Evolutionary conservation across 2,329 filamentous ascomycete genomes (phyloP).

Genomic region (Helotiales sp.): DNA sequence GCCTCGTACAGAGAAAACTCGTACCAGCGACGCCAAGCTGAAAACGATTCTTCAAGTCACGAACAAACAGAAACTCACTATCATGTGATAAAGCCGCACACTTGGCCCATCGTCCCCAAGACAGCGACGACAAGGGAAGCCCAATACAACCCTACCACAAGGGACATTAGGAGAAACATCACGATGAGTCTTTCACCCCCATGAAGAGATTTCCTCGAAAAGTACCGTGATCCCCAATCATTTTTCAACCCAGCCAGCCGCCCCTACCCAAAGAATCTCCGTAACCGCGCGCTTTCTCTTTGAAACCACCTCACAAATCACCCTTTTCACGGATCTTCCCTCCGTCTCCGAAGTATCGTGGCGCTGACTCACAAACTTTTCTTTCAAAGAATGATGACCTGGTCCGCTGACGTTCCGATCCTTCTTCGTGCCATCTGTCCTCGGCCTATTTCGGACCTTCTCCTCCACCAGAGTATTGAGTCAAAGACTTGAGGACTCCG

Average conservation of each 20-base stretch:
- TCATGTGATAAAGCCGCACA: neutral
- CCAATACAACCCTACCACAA: neutral
- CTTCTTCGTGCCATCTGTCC: neutral
- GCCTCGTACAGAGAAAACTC: slow-evolving; percentile 1
- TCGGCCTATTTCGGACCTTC: neutral
- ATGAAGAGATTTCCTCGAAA: slow-evolving; percentile 1
- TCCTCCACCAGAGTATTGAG: neutral
- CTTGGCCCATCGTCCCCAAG: neutral
- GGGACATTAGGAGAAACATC: neutral
- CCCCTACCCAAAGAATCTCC: neutral
- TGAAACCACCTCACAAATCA: slow-evolving; percentile 1
- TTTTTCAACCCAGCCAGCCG: too few relatives aligned
- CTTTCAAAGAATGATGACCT: neutral
- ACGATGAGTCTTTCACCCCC: slow-evolving; percentile 4
- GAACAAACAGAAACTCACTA: neutral
- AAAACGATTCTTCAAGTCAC: neutral
- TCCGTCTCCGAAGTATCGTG: too few relatives aligned
- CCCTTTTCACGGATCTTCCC: neutral
- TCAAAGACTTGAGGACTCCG: too few relatives aligned
- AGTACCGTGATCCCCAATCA: slow-evolving; percentile 4
- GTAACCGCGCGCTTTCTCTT: slow-evolving; percentile 15
- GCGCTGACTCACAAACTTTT: neutral
- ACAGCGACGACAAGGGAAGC: neutral
- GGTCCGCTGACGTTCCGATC: neutral
- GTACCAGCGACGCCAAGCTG: neutral